Evolutionary conservation across 495 filamentous ascomycete species (phyloP).

Genomic region (Talaromyces nanjingensis): DNA sequence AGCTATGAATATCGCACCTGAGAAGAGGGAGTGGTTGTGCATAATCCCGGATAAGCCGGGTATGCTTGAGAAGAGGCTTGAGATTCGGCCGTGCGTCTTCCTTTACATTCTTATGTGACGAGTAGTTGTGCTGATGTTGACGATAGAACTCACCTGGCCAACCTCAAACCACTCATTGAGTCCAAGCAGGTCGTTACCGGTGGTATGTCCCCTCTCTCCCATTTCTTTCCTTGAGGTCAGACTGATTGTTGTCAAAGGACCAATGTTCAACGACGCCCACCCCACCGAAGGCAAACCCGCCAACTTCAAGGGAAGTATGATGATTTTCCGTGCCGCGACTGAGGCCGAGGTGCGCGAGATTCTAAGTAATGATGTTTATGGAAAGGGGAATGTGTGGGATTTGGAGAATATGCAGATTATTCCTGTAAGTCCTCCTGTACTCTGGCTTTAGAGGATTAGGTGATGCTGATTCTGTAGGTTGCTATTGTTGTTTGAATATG

Average conservation of each 20-base stretch:
- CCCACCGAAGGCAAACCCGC: slow-evolving; percentile 49
- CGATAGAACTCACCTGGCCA: slow-evolving; percentile 19
- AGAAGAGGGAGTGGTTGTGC: slow-evolving; percentile 75
- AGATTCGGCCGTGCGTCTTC: slow-evolving; percentile 59
- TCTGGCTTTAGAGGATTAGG: neutral
- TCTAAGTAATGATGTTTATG: slow-evolving; percentile 64
- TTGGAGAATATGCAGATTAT: slow-evolving; percentile 53
- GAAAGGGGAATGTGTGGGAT: slow-evolving; percentile 68
- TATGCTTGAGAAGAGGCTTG: slow-evolving; percentile 58
- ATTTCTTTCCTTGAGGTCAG: too few relatives aligned
- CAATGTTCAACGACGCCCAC: slow-evolving; percentile 51
- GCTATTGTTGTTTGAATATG: neutral
- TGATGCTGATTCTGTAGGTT: neutral
- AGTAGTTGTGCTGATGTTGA: neutral
- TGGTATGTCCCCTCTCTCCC: slow-evolving; percentile 22
- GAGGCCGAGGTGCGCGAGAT: slow-evolving; percentile 59
- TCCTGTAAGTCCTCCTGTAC: slow-evolving; percentile 21
- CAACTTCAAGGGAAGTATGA: slow-evolving; percentile 56
- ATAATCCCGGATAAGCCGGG: slow-evolving; percentile 72
- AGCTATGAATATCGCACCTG: slow-evolving; percentile 28
- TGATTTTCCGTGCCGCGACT: slow-evolving; percentile 52
- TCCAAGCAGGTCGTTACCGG: slow-evolving; percentile 27
- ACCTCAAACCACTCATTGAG: slow-evolving; percentile 27
- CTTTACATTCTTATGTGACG: neutral
- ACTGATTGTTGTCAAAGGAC: slow-evolving; percentile 35